Base-by-base conservation (phyloP, 2,329 filamentous ascomycete species). In the Fusarium sarcochroum region DNA sequence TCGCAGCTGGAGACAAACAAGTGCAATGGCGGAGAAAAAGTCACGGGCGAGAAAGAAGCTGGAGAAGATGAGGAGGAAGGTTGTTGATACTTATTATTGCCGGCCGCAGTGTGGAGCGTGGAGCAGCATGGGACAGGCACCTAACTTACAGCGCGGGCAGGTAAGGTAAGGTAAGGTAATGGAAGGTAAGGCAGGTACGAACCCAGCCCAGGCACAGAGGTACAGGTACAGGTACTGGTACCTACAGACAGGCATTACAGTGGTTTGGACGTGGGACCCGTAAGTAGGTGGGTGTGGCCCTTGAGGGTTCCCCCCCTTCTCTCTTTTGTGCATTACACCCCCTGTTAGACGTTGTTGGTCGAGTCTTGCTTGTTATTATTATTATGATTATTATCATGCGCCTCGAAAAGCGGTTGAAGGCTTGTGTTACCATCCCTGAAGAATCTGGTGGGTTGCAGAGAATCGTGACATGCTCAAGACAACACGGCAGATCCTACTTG, bases 61-160 rank as follows among this genome's bases (percentile, higher is more conserved):
- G 54, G 63, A 52, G 55, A 63, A 59, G 70, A 66, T 65, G 72
- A 72, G 69, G 71, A 71, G 72, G 72, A 75, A 65, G 69, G 69
- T 64, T 68, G 72, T 74, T 72, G 72, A 73, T 74, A 75, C 72
- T 74, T 74, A 74, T 75, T 70, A 52, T 63, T 73, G 72, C 67
- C 66, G 66, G 72, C 69, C 70, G 61, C 63, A 75, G 72, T 65
- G 71, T 71, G 65, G 70, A 65, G 70, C 68, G 58, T 71, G 63
- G 68, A 71, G 64, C 65, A 66, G 65, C 48, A 56, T 52, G 65
- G 70, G 53, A 65, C 62, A 58, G 62, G 61, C 54, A 30, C 48
- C 48, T 48, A 47, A 45, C 60, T 58, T 63, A 63, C 60, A 63
- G 61, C 35, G 34, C 41, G 50, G 32, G 61, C 49, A 52, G 47